phyloP scores from a whole-genome alignment of 2,329 filamentous ascomycete species.

The Biscogniauxia marginata region DNA sequence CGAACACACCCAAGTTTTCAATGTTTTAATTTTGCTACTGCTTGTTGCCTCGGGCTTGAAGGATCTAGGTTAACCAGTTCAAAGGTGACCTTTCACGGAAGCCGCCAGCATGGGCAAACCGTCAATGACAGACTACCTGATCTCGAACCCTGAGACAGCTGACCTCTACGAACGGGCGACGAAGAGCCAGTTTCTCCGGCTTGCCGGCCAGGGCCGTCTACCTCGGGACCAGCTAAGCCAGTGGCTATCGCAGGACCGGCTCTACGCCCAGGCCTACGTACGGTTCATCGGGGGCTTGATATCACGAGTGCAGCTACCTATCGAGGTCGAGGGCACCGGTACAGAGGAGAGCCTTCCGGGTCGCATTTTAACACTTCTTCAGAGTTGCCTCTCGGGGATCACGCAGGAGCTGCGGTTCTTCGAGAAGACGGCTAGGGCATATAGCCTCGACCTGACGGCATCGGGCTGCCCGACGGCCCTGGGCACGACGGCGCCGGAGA shows the following conservation, averaged over 20 bases:
- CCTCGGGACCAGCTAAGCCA: conserved; percentile 22
- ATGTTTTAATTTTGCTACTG: too few relatives aligned
- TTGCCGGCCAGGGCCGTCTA: conserved; percentile 30
- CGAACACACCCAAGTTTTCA: too few relatives aligned
- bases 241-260: conserved; percentile 34
- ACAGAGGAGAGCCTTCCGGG: conserved; percentile 22
- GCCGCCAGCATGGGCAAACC: conserved; percentile 14
- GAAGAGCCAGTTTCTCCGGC: conserved; percentile 25
- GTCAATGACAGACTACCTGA: conserved; percentile 21
- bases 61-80: background rate
- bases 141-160: conserved; percentile 19
- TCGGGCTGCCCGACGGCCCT: conserved; percentile 11
- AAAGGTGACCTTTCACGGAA: background rate
- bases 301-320: conserved; percentile 28
- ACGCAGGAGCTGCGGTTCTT: conserved; percentile 31
- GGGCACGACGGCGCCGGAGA: background rate
- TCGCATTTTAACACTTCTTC: conserved; percentile 28
- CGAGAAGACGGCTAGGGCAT: conserved; percentile 25
- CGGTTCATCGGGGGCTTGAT: conserved; percentile 32
- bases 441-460: conserved; percentile 25
- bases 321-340: conserved; percentile 4
- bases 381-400: conserved; percentile 27
- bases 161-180: conserved; percentile 29
- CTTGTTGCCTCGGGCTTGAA: background rate
- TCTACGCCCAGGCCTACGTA: conserved; percentile 33